Evolutionary conservation across 345 rosid species (phyloP).

Genomic region (Gossypium turneri): DNA sequence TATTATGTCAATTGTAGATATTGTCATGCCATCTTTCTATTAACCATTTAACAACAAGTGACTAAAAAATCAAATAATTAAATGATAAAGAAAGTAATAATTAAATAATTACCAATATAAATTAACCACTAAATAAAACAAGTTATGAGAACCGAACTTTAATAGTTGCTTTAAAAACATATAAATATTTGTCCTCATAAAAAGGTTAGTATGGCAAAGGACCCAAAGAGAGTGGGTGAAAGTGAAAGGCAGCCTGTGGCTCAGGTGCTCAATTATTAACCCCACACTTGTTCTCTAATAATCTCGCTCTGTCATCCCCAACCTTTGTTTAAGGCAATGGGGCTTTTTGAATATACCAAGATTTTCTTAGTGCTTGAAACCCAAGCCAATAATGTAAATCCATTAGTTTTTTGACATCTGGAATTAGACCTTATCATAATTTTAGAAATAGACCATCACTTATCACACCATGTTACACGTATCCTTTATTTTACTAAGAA

Average conservation of each 20-base stretch:
- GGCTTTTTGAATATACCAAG: background rate
- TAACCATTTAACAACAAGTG: too few species aligned
- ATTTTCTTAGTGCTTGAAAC: background rate
- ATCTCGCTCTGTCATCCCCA: background rate
- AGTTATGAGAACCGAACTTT: too few species aligned
- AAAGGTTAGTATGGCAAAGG: background rate
- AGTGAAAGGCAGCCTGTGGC: slow-evolving; percentile 5
- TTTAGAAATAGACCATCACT: background rate
- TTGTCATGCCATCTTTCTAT: too few species aligned
- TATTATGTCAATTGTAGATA: too few species aligned
- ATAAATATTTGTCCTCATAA: too few species aligned
- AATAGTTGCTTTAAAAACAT: too few species aligned
- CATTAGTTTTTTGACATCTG: slow-evolving; percentile 8
- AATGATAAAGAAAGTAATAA: too few species aligned
- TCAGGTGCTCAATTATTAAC: slow-evolving; percentile 24
- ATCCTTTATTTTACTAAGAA: background rate
- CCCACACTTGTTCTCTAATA: slow-evolving; percentile 1
- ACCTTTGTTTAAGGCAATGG: background rate
- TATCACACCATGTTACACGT: background rate
- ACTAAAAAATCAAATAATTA: too few species aligned
- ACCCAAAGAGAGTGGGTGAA: slow-evolving; percentile 19
- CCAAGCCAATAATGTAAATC: background rate
- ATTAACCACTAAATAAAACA: too few species aligned
- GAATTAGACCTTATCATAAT: background rate
- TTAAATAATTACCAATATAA: too few species aligned